phyloP scores from a whole-genome alignment of 148 eudicot species.

The Rhododendron henanense region DNA sequence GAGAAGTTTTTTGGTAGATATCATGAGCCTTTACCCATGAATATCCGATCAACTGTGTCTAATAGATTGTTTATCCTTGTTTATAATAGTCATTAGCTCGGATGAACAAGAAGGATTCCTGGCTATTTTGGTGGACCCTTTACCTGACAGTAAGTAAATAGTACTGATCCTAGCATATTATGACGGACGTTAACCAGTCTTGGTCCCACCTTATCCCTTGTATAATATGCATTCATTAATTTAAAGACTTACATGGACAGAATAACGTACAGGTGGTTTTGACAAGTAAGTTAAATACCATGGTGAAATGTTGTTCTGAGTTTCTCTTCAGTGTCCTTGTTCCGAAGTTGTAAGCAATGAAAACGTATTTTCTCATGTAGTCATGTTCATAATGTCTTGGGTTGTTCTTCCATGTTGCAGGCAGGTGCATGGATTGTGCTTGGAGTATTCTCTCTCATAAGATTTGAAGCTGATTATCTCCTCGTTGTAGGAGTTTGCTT shows the following conservation, averaged over 20 bases:
- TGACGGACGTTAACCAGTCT: neutral
- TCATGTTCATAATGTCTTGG: neutral
- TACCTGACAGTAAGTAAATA: constrained; percentile 69
- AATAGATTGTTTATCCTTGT: constrained; percentile 7
- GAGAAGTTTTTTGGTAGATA: neutral
- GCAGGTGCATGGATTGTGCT: constrained; percentile 83
- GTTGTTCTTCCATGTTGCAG: constrained; percentile 36
- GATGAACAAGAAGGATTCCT: constrained; percentile 97
- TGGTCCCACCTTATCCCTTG: neutral
- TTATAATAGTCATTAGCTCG: constrained; percentile 75
- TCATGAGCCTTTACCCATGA: neutral
- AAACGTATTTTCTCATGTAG: neutral
- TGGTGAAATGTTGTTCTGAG: neutral
- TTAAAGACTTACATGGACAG: neutral
- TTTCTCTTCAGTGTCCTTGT: neutral
- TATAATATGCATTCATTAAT: neutral
- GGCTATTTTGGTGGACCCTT: constrained; percentile 98
- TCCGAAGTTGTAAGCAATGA: neutral
- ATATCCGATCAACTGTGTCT: neutral
- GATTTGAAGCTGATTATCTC: constrained; percentile 92
- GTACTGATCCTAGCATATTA: neutral
- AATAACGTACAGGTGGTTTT: neutral
- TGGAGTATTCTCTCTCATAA: constrained; percentile 82
- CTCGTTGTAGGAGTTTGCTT: constrained; percentile 93
- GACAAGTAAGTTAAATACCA: neutral